Evolutionary conservation across 1,284 basidiomycete genomes (phyloP), one percentile per base, ranked within the genome.

Genomic region (Ganoderma sp.): DNA sequence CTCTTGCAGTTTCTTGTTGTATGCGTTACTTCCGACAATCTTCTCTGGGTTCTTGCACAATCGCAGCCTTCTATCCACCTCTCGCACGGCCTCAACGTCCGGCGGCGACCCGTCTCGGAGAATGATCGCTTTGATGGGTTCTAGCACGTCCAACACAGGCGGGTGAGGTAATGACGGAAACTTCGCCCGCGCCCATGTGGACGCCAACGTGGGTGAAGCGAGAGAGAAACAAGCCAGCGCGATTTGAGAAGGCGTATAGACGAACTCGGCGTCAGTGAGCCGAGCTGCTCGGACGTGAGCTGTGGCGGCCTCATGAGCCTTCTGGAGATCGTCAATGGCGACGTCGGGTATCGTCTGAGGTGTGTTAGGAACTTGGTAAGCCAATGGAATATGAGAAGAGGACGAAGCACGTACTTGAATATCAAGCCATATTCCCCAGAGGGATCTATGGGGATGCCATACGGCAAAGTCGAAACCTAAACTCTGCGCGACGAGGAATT

Each of bases 401-500:
- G 60, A 22, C 61, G 17, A 62, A 39, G 28, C 60, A 76, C 85
- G 67, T 72, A 95, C 93, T 85, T 99, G 96, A 25, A 96, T 78
- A 78, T 99, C 97, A 22, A 99, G 84, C 82, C 90, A 91, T 62
- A 98, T 87, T 1, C 97, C 97, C 87, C 95, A 94, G 25, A 98
- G 78, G 0, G 95, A 93, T 66, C 94, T 85, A 75, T 98, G 95
- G 1, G 95, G 88, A 75, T 97, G 95, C 87, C 95, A 95, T 0
- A 96, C 89, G 17, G 93, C 90, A 76, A 98, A 98, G 78, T 99
- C 96, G 73, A 99, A 99, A 50, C 88, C 85, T 39, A 99, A 84
- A 72, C 92, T 95, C 80, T 99, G 98, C 0, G 96, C 94, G 14
- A 99, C 92, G 15, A 98, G 88, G 77, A 99, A 99, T 79, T 99